Base-by-base conservation (phyloP, 352 stramenopile genomes). In the Pythium chondricola region DNA sequence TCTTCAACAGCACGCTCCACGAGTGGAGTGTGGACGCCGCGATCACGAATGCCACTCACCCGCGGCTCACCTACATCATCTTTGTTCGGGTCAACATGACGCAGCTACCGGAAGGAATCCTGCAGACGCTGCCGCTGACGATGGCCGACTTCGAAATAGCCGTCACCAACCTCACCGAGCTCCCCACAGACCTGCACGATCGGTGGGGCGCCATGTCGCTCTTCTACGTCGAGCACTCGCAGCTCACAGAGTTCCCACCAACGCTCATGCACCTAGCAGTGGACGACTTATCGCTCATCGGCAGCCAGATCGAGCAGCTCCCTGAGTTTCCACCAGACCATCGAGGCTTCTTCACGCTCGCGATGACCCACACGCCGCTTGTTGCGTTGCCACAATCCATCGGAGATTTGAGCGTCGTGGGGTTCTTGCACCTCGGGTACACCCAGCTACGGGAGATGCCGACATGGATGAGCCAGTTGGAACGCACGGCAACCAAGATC, bases 71-170 rank as follows among this genome's bases (percentile, higher is more conserved):
- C 22, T 72, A 61, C 36, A 13, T 59, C 11, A 29, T 62, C 10
- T 25, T 72, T 10, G 47, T 60, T 0, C 35, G 47, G 24, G 52
- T 60, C 24, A 72, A 72, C 52, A 66, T 72, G 64, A 61, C 60
- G 18, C 4, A n/a, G 18, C 43, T 70, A 2, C 61, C 61, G 2
- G 38, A 39, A 6, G 52, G 57, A 0, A 31, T 70, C 16, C 38
- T 64, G 5, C 33, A 52, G 8, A 27, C 21, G 17, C 45, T 69
- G 17, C 61, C 61, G 0, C 21, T 25, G 6, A 43, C 50, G 16
- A 56, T 69, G 30, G 39, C 48, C 3, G 61, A 67, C 39, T 55
- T 70, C 42, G 61, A 67, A 18, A 54, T 70, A 8, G 49, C 45
- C 0, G 8, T 55, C 11, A 57, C 56, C 0, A 71, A 67, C 13